A percentile compares a stretch with the other conserved stretches of the same genome.
phyloP scores from a whole-genome alignment of 768 basidiomycete genomes.

The Erythrobasidium yunnanense region DNA sequence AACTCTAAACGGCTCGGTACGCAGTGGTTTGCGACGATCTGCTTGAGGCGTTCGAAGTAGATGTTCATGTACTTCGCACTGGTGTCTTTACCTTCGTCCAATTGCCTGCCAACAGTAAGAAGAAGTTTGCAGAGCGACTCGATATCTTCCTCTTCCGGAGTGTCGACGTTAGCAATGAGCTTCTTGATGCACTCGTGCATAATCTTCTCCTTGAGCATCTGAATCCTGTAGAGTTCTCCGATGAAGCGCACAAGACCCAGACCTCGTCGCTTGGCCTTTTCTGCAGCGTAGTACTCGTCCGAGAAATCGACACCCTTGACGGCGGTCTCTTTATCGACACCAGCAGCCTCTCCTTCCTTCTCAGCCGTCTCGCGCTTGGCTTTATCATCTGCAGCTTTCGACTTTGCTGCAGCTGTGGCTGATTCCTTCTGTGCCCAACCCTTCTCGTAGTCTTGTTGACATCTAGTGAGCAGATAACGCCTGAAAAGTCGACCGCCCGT shows the following conservation, averaged over 20 bases:
- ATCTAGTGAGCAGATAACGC: slow-evolving; percentile 89
- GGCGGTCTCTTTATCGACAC: slow-evolving; percentile 49
- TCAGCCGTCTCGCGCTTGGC: slow-evolving; percentile 55
- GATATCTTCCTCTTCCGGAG: slow-evolving; percentile 95
- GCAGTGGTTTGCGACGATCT: slow-evolving; percentile 60
- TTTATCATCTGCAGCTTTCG: slow-evolving; percentile 74
- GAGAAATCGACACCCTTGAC: slow-evolving; percentile 65
- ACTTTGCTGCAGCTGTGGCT: slow-evolving; percentile 71
- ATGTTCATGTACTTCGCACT: slow-evolving; percentile 60
- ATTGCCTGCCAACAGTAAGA: slow-evolving; percentile 68
- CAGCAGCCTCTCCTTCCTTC: slow-evolving; percentile 42
- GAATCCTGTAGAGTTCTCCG: slow-evolving; percentile 96
- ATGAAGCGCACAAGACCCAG: slow-evolving; percentile 96
- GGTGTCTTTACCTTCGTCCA: slow-evolving; percentile 52
- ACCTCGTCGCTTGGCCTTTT: slow-evolving; percentile 94
- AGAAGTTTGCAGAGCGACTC: slow-evolving; percentile 90
- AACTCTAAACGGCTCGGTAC: slow-evolving; percentile 81
- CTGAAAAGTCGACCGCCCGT: slow-evolving; percentile 89
- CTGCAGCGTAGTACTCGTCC: slow-evolving; percentile 88
- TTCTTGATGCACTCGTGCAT: slow-evolving; percentile 99
- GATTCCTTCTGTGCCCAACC: slow-evolving; percentile 85
- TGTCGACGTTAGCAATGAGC: slow-evolving; percentile 79
- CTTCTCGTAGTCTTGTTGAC: slow-evolving; percentile 94
- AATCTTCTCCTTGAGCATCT: slow-evolving; percentile 93
- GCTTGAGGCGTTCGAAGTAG: slow-evolving; percentile 83